Evolutionary conservation across 306 rosid genomes (phyloP).

Genomic region (Rosa persica): DNA sequence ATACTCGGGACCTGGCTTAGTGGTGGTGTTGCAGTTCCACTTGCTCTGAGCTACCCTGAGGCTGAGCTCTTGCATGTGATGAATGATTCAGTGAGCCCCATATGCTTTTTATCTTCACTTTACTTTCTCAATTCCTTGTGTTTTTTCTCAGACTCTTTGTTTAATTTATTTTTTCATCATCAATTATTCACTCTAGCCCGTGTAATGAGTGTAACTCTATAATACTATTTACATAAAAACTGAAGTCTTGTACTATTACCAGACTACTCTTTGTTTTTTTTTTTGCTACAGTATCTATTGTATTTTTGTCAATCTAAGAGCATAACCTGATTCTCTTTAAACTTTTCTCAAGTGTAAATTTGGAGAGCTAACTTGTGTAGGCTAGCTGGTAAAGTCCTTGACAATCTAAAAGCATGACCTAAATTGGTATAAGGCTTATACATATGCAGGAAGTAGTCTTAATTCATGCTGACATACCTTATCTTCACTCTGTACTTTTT

Average conservation of each 20-base stretch:
- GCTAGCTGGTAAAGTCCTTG: not conserved
- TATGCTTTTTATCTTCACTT: not conserved
- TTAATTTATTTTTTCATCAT: not conserved
- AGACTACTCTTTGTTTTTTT: not conserved
- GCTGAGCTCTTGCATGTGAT: constrained; percentile 80
- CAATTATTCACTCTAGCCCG: not conserved
- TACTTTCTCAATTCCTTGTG: not conserved
- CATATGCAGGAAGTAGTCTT: constrained; percentile 12
- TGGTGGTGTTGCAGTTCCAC: constrained; percentile 97
- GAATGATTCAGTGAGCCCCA: constrained; percentile 61
- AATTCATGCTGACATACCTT: constrained; percentile 13
- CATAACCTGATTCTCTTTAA: not conserved
- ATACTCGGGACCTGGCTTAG: constrained; percentile 88
- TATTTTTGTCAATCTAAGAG: not conserved
- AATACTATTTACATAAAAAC: not conserved
- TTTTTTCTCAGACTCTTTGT: not conserved
- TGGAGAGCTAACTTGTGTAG: not conserved
- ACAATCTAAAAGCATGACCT: not conserved
- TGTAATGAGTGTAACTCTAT: not conserved
- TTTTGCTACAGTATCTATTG: not conserved
- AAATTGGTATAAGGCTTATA: not conserved
- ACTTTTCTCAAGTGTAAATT: not conserved
- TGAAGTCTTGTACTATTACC: not conserved
- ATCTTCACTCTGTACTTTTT: constrained; percentile 1
- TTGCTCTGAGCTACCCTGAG: constrained; percentile 92